Evolutionary conservation across 208 protist genomes (phyloP), one percentile per base, ranked within the genome.

Genomic region (Balamuthia mandrillaris): DNA sequence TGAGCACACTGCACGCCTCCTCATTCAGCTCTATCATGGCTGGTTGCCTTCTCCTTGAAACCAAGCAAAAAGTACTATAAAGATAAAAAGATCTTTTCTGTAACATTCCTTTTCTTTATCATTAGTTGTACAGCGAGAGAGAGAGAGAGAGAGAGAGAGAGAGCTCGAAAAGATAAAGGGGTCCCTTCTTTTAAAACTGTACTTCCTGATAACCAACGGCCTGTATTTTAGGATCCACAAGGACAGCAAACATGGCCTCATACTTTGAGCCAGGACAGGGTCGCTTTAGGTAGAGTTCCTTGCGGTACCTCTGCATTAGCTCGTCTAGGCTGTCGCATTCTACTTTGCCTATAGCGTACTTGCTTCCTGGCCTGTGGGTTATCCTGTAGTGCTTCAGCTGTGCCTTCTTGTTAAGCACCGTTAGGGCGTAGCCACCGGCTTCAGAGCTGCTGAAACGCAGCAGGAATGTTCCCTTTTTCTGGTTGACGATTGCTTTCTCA

Each of bases 391-490:
- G 74, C 51, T 81, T 81, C 21, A 81, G 54, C 37, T 45, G 51
- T 24, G 51, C 74, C 51, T 81, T 81, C 27, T 39, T 52, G 51
- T 81, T 52, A 7, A 81, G 51, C 9, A 81, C 74, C 14, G 74
- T 81, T 31, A 81, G 74, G 3, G 74, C 74, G 54, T 81, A 81
- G 74, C 74, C 58, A 41, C 74, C 74, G 47, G 49, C 14, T 45
- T 81, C 74, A 35, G 51, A 35, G 51, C 74, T 81, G 49, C 37
- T 52, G 74, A 81, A 81, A 52, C 74, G 74, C 27, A 81, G 74
- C 27, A 81, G 54, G 54, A 81, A 81, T 16, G 74, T 81, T 16
- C 74, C 74, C 74, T 81, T 81, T 41, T 81, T 81, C 74, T 81
- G 51, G 47, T 39, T 35, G 51, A 33, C 74, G 51, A 81, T 81